A percentile compares a stretch with the other conserved stretches of the same genome.
phyloP scores from a whole-genome alignment of 805 yeast genomes.

The Metschnikowia henanensis region DNA sequence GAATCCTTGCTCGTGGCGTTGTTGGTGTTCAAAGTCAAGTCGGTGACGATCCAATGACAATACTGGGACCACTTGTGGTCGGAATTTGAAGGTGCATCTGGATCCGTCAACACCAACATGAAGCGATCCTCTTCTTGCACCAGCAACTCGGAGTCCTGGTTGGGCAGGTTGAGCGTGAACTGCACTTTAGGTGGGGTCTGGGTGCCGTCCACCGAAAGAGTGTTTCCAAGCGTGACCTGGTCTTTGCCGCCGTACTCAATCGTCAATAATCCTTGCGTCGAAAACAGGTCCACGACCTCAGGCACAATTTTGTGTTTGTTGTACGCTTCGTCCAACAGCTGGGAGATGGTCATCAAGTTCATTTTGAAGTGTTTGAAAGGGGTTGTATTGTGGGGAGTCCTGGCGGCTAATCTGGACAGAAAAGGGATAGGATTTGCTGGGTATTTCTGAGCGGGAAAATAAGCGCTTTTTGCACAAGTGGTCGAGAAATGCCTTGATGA shows the following conservation, averaged over 20 bases:
- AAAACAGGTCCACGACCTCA: constrained; percentile 50
- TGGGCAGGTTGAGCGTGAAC: constrained; percentile 55
- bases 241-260: constrained; percentile 55
- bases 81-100: constrained; percentile 85
- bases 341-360: constrained; percentile 53
- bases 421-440: too few relatives aligned
- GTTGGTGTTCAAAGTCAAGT: constrained; percentile 45
- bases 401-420: not conserved
- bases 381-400: too few relatives aligned
- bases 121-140: constrained; percentile 51
- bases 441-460: too few relatives aligned
- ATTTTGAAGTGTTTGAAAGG: constrained; percentile 22
- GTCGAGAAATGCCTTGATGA: too few relatives aligned
- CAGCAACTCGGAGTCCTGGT: constrained; percentile 42
- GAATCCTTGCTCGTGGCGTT: constrained; percentile 20
- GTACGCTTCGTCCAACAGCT: constrained; percentile 52
- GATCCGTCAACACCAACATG: constrained; percentile 83
- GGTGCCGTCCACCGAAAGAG: constrained; percentile 61
- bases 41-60: constrained; percentile 69
- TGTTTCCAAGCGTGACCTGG: constrained; percentile 80
- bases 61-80: constrained; percentile 90
- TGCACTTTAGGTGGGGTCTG: constrained; percentile 67
- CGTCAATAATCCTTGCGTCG: constrained; percentile 56
- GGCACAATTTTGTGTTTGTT: constrained; percentile 51
- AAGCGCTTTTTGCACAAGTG: too few relatives aligned